These are phyloP conservation scores for Penicillium sp. DNA, from an alignment of 2,329 filamentous ascomycete genomes.

Conservation along the genomic window DNA sequence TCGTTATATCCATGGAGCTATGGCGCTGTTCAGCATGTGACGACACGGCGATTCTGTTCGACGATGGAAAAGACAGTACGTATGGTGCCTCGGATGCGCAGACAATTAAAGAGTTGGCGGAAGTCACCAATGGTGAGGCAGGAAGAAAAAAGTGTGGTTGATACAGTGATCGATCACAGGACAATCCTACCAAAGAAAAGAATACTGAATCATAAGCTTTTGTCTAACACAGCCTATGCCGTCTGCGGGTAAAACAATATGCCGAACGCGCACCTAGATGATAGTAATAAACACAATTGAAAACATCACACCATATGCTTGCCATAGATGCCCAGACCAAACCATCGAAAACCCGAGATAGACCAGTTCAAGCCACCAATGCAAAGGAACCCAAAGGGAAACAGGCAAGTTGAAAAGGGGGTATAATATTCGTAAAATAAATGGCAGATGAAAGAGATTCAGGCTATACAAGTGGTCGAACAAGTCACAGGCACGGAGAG, in stretches of 20 bases:
- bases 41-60: not conserved
- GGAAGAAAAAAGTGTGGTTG: not conserved
- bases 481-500: no score
- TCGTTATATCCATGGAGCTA: not conserved
- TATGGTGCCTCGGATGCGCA: not conserved
- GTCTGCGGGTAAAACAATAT: not conserved
- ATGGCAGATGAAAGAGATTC: constrained; percentile 10
- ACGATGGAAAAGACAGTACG: not conserved
- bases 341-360: constrained; percentile 3
- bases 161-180: not conserved
- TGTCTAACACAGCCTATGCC: not conserved
- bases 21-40: not conserved
- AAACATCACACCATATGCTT: constrained; percentile 3
- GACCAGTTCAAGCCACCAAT: constrained; percentile 11
- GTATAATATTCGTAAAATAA: not conserved
- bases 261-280: not conserved
- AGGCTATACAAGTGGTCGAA: constrained; percentile 16
- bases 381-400: constrained; percentile 14
- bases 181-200: not conserved
- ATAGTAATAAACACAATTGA: not conserved
- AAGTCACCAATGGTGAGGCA: not conserved
- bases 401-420: constrained; percentile 10
- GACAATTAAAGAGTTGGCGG: not conserved
- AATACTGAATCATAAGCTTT: not conserved
- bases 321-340: constrained; percentile 5